Evolutionary conservation across 2,329 filamentous ascomycete species (phyloP).

Genomic region (Lachnellula willkommii): DNA sequence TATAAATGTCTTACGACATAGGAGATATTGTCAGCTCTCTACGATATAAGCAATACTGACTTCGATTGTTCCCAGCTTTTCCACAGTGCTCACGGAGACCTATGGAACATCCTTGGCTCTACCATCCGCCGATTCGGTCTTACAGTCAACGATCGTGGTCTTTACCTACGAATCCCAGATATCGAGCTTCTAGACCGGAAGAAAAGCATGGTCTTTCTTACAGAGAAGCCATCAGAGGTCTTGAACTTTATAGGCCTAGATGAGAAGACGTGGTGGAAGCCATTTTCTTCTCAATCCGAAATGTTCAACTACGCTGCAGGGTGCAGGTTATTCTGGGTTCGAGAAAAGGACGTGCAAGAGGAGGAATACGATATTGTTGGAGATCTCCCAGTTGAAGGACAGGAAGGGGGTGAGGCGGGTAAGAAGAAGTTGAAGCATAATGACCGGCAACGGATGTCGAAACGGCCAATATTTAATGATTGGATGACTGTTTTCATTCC

Average conservation of each 20-base stretch:
- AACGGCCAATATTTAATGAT: conserved; percentile 50
- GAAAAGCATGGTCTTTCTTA: conserved; percentile 52
- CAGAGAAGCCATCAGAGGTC: conserved; percentile 48
- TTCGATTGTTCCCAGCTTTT: conserved; percentile 37
- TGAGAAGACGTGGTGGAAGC: conserved; percentile 42
- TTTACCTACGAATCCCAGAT: conserved; percentile 63
- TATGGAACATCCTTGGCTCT: conserved; percentile 60
- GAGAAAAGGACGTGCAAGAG: conserved; percentile 23
- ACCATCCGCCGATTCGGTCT: conserved; percentile 61
- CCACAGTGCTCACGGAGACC: conserved; percentile 66
- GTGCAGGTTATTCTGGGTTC: conserved; percentile 54
- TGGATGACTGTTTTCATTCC: conserved; percentile 64
- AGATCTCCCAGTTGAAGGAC: conserved; percentile 10
- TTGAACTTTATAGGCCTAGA: conserved; percentile 61
- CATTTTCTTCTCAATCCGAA: conserved; percentile 49
- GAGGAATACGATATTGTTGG: conserved; percentile 10
- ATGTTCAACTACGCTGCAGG: conserved; percentile 58
- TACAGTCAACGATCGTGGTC: conserved; percentile 55
- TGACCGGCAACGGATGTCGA: conserved; percentile 51
- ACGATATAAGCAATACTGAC: not conserved
- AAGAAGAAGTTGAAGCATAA: conserved; percentile 43
- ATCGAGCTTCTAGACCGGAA: conserved; percentile 57
- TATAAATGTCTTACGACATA: too few species aligned
- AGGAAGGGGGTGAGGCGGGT: conserved; percentile 31
- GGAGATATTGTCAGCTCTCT: not conserved